Conservation (phyloP, 202 grass and related monocot species). For the Brachypodium distachyon region DNA sequence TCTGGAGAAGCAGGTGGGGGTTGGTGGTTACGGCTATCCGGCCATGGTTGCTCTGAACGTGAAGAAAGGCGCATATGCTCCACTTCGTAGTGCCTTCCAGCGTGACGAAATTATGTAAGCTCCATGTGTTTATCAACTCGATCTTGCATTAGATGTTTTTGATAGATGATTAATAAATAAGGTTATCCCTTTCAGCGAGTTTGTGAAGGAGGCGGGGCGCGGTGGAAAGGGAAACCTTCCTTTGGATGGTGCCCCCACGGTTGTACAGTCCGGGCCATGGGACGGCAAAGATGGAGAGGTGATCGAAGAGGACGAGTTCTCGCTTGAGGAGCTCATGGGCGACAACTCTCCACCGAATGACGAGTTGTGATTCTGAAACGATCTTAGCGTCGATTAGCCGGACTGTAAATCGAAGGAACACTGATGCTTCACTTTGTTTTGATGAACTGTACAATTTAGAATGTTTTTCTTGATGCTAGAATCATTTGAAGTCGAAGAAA, state of each 20-base stretch:
- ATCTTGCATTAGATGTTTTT: neutral
- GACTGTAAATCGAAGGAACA: slow-evolving; percentile 35
- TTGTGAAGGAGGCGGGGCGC: slow-evolving; percentile 83
- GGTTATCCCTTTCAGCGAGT: slow-evolving; percentile 47
- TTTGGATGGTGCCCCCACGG: slow-evolving; percentile 37
- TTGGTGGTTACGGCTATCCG: slow-evolving; percentile 94
- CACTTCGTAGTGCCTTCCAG: slow-evolving; percentile 83
- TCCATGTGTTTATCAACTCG: neutral
- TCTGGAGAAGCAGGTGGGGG: slow-evolving; percentile 83
- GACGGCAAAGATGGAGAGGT: slow-evolving; percentile 88
- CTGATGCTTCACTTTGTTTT: slow-evolving; percentile 19
- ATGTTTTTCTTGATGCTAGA: neutral
- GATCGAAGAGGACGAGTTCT: slow-evolving; percentile 95
- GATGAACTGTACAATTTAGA: slow-evolving; percentile 21
- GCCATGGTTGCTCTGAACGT: slow-evolving; percentile 93
- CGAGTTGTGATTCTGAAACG: slow-evolving; percentile 55
- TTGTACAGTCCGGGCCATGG: slow-evolving; percentile 74
- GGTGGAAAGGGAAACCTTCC: slow-evolving; percentile 93
- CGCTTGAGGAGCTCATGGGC: slow-evolving; percentile 86
- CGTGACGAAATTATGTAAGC: slow-evolving; percentile 69
- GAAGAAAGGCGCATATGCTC: slow-evolving; percentile 84
- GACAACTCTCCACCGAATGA: slow-evolving; percentile 53
- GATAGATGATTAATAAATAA: neutral
- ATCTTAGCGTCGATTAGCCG: neutral
- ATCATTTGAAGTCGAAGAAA: neutral